A percentile compares a stretch with the other conserved stretches of the same genome.
phyloP scores from a whole-genome alignment of 1,284 basidiomycete genomes.

The Violaceomyces palustris region DNA sequence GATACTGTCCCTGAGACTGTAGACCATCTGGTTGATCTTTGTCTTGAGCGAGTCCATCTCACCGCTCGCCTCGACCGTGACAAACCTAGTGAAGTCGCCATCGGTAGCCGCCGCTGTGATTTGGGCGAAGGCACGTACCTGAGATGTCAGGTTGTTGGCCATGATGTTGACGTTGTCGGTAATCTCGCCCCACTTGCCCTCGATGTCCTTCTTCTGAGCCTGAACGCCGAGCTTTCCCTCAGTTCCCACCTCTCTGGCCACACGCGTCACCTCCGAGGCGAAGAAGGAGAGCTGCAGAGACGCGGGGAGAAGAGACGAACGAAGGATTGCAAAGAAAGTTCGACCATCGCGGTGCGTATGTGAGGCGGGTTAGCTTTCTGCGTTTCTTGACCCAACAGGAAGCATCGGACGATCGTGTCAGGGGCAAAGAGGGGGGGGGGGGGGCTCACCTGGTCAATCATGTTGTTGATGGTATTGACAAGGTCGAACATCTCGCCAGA shows the following conservation, averaged over 20 bases:
- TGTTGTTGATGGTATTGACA: constrained; percentile 63
- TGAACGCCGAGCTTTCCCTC: constrained; percentile 96
- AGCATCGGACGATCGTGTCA: no score
- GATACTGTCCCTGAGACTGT: constrained; percentile 90
- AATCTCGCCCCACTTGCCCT: constrained; percentile 98
- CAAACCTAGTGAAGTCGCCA: constrained; percentile 97
- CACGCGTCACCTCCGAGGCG: constrained; percentile 89
- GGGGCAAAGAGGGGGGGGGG: no score
- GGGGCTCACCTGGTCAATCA: constrained; percentile 53
- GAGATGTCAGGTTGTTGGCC: constrained; percentile 83
- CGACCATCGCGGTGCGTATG: no score
- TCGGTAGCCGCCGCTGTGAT: constrained; percentile 98
- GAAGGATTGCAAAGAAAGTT: no score
- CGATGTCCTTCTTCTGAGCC: constrained; percentile 91
- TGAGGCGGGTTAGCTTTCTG: no score
- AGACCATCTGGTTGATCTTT: constrained; percentile 99
- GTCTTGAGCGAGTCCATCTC: constrained; percentile 99
- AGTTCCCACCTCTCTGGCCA: constrained; percentile 88
- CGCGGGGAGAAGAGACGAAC: no score
- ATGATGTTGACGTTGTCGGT: constrained; percentile 65
- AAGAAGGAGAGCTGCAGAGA: constrained; percentile 87
- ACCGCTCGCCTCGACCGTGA: constrained; percentile 95
- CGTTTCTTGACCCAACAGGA: no score
- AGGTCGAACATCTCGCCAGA: constrained; percentile 92
- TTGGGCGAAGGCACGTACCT: constrained; percentile 98